Conservation (phyloP, 805 yeast species). For the Saccharomycopsis sp. region DNA sequence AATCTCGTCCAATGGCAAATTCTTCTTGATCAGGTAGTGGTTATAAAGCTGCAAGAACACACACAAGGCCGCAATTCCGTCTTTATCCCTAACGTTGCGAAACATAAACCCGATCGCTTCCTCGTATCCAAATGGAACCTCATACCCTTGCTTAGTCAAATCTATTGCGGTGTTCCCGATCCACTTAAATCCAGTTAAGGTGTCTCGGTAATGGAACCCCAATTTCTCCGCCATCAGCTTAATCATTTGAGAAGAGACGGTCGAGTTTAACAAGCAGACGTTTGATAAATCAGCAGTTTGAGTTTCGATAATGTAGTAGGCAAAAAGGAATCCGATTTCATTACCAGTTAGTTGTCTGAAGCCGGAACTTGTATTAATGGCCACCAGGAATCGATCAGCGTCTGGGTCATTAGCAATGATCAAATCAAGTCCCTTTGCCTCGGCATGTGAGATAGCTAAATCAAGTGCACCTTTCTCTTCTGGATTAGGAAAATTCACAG, state of each 20-base stretch:
- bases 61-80: slow-evolving; percentile 77
- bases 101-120: slow-evolving; percentile 97
- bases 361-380: slow-evolving; percentile 37
- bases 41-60: slow-evolving; percentile 63
- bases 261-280: slow-evolving; percentile 68
- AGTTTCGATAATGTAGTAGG: slow-evolving; percentile 47
- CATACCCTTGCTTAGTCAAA: slow-evolving; percentile 52
- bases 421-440: slow-evolving; percentile 38
- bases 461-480: slow-evolving; percentile 91
- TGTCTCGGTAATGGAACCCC: slow-evolving; percentile 64
- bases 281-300: slow-evolving; percentile 27
- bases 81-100: slow-evolving; percentile 78
- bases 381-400: slow-evolving; percentile 89
- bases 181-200: slow-evolving; percentile 97
- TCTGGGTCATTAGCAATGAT: slow-evolving; percentile 95
- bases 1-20: slow-evolving; percentile 34
- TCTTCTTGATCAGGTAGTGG: slow-evolving; percentile 8
- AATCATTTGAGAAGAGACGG: slow-evolving; percentile 86
- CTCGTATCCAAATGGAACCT: slow-evolving; percentile 86
- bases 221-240: slow-evolving; percentile 54
- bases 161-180: slow-evolving; percentile 84
- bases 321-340: slow-evolving; percentile 83
- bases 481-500: slow-evolving; percentile 90
- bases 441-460: slow-evolving; percentile 59
- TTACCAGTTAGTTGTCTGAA: slow-evolving; percentile 90